Conservation (phyloP, 2,329 filamentous ascomycete species). For the Parasarocladium wereldwijsianum region DNA sequence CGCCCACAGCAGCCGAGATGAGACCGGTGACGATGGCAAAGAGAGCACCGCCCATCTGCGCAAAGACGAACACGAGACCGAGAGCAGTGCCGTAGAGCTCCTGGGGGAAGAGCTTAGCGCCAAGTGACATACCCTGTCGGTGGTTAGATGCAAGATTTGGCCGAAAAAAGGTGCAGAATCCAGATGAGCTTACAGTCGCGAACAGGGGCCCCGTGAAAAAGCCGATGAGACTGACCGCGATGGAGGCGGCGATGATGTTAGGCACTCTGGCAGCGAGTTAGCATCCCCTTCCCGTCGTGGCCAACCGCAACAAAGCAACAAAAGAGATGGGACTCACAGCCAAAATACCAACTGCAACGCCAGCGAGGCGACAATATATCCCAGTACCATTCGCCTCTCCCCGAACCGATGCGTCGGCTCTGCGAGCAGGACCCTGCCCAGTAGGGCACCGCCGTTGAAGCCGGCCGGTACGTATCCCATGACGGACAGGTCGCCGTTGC, state of each 20-base stretch:
- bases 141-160: neutral
- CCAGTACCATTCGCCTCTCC: conserved; percentile 39
- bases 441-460: conserved; percentile 40
- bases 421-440: conserved; percentile 40
- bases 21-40: conserved; percentile 42
- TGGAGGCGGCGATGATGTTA: conserved; percentile 32
- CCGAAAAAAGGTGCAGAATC: neutral
- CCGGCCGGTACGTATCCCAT: conserved; percentile 50
- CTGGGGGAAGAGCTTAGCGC: conserved; percentile 31
- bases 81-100: conserved; percentile 20
- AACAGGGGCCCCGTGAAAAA: conserved; percentile 46
- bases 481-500: conserved; percentile 36
- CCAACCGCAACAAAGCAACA: too few relatives aligned
- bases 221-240: conserved; percentile 37
- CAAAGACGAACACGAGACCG: conserved; percentile 39
- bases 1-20: conserved; percentile 28
- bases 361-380: conserved; percentile 36
- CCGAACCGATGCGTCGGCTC: conserved; percentile 46
- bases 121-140: conserved; percentile 36
- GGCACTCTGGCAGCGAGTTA: conserved; percentile 16
- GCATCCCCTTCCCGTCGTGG: too few relatives aligned
- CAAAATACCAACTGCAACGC: conserved; percentile 44
- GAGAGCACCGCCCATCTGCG: conserved; percentile 37
- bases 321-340: conserved; percentile 24
- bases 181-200: conserved; percentile 25